Evolutionary conservation across 768 basidiomycete genomes (phyloP).

Genomic region (Leucogyrophana mollusca): DNA sequence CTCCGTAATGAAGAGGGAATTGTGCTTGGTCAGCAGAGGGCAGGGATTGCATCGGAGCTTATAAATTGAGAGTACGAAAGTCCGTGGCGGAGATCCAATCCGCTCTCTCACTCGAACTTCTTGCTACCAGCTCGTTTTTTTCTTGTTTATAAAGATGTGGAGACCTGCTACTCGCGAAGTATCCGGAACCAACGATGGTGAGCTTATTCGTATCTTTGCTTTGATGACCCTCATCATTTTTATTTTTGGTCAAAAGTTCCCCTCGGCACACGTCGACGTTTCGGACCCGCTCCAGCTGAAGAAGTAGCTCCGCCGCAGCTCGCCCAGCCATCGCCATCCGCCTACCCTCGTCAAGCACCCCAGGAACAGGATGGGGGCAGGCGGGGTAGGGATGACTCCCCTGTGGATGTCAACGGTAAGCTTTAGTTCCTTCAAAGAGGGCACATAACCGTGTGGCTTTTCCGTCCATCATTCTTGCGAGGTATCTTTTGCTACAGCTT

Average conservation of each 20-base stretch:
- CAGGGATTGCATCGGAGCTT: slow-evolving; percentile 31
- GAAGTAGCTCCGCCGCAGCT: slow-evolving; percentile 81
- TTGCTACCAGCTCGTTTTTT: slow-evolving; percentile 18
- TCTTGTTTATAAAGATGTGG: slow-evolving; percentile 66
- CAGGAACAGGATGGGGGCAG: slow-evolving; percentile 58
- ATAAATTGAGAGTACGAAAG: slow-evolving; percentile 14
- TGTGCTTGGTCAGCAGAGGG: slow-evolving; percentile 24
- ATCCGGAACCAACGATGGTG: slow-evolving; percentile 91
- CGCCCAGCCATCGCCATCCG: slow-evolving; percentile 84
- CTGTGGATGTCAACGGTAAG: slow-evolving; percentile 78
- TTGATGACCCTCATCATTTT: too few species aligned
- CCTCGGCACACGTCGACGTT: slow-evolving; percentile 84
- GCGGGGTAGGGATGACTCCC: slow-evolving; percentile 68
- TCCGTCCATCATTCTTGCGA: slow-evolving; percentile 34
- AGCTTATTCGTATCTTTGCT: slow-evolving; percentile 24
- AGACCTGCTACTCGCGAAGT: slow-evolving; percentile 86
- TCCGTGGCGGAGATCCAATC: slow-evolving; percentile 34
- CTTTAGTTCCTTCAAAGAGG: slow-evolving; percentile 33
- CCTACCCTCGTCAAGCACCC: slow-evolving; percentile 67
- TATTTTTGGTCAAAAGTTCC: slow-evolving; percentile 50
- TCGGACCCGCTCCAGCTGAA: slow-evolving; percentile 84
- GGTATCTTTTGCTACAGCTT: slow-evolving; percentile 22
- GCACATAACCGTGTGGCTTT: slow-evolving; percentile 36
- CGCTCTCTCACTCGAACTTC: slow-evolving; percentile 14
- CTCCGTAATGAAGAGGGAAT: not conserved